A percentile compares a stretch with the other conserved stretches of the same genome.
Evolutionary conservation across 345 rosid species (phyloP).

Genomic region (Carallia pectinifolia): DNA sequence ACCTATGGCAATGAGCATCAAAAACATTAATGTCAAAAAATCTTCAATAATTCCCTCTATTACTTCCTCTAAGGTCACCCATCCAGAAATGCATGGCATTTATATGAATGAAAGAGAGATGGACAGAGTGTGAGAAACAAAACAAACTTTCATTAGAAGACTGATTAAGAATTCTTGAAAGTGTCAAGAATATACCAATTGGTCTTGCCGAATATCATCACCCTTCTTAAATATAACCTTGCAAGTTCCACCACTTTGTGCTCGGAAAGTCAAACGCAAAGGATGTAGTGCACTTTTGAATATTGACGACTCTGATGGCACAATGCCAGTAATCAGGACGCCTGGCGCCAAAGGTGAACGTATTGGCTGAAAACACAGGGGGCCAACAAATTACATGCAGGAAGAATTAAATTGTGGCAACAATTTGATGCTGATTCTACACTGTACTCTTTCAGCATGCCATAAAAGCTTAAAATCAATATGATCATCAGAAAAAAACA

Average conservation of each 20-base stretch:
- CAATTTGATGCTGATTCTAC: conserved; percentile 5
- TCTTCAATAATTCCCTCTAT: neutral
- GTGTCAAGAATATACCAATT: conserved; percentile 55
- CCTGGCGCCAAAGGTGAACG: conserved; percentile 83
- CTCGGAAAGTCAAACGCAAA: conserved; percentile 79
- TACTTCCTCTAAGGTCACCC: neutral
- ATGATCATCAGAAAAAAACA: conserved; percentile 8
- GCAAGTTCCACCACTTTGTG: conserved; percentile 71
- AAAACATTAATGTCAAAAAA: conserved; percentile 16
- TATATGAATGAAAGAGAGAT: neutral
- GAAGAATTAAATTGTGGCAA: conserved; percentile 9
- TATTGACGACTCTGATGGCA: conserved; percentile 89
- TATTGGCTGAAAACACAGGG: conserved; percentile 64
- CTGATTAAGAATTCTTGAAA: neutral
- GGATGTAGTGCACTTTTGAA: conserved; percentile 94
- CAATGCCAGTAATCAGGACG: conserved; percentile 81
- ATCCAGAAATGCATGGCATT: neutral
- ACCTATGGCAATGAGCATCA: conserved; percentile 54
- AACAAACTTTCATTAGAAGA: neutral
- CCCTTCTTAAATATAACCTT: conserved; percentile 94
- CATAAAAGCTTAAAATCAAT: conserved; percentile 10
- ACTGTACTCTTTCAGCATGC: conserved; percentile 7
- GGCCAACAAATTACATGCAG: conserved; percentile 14
- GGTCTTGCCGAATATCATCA: conserved; percentile 98
- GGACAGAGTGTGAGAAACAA: neutral